Conservation (phyloP, 2,329 filamentous ascomycete genomes). For the Pseudogymnoascus sp. region DNA sequence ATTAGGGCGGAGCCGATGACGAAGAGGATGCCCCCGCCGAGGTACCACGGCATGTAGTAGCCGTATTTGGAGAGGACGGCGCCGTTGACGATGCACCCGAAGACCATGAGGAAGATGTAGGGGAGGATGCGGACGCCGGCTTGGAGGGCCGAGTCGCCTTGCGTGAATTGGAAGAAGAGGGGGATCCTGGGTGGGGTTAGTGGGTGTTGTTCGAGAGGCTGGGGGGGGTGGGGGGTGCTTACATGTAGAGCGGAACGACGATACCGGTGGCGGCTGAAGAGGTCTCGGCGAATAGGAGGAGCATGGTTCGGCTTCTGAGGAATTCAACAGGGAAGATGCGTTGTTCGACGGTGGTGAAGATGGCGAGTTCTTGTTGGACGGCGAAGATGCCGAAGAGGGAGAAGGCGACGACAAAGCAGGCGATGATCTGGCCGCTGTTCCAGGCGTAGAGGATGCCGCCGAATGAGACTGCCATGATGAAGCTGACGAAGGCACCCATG, state of each 20-base stretch:
- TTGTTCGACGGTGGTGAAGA: slow-evolving; percentile 22
- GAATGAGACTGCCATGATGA: slow-evolving; percentile 30
- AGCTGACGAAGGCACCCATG: slow-evolving; percentile 27
- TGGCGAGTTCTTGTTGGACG: slow-evolving; percentile 22
- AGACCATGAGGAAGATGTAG: slow-evolving; percentile 30
- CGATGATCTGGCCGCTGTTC: slow-evolving; percentile 24
- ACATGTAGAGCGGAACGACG: slow-evolving; percentile 16
- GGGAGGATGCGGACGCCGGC: slow-evolving; percentile 32
- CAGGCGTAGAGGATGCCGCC: slow-evolving; percentile 28
- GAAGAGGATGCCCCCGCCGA: slow-evolving; percentile 30
- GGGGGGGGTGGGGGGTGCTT: not conserved
- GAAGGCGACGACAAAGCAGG: slow-evolving; percentile 38
- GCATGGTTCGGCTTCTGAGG: slow-evolving; percentile 32
- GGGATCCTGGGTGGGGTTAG: slow-evolving; percentile 42
- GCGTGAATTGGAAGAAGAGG: slow-evolving; percentile 46
- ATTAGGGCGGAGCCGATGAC: slow-evolving; percentile 28
- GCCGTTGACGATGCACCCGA: slow-evolving; percentile 30
- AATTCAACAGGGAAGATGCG: slow-evolving; percentile 28
- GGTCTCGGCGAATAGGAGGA: slow-evolving; percentile 32
- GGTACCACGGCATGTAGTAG: slow-evolving; percentile 35
- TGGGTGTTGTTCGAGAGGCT: slow-evolving; percentile 27
- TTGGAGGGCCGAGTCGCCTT: slow-evolving; percentile 41
- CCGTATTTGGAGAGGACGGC: slow-evolving; percentile 29
- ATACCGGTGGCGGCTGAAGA: slow-evolving; percentile 21
- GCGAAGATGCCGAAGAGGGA: slow-evolving; percentile 26